Evolutionary conservation across 2,329 filamentous ascomycete genomes (phyloP), one percentile per base, ranked within the genome.

Genomic region (Ascochyta fabae): DNA sequence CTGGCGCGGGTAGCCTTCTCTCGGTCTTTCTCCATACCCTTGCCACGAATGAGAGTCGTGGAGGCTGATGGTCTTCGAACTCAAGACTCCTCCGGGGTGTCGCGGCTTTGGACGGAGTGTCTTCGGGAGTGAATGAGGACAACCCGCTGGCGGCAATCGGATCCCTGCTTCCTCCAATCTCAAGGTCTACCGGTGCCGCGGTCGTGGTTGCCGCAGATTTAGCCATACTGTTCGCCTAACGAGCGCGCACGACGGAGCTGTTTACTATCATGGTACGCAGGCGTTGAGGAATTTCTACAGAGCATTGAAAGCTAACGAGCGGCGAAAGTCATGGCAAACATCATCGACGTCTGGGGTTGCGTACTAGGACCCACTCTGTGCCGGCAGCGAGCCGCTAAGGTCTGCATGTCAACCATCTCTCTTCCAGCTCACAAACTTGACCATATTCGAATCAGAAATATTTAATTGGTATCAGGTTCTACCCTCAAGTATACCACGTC

Each of bases 401-500:
- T 9, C 26, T 29, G 27, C 27, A 29, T 4, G 27, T 10, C 27
- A 29, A 31, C 29, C 10, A 29, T 13, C 29, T 15, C 12, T 31
- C 29, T 12, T 26, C 29, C 29, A 31, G 29, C 13, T 5, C 29
- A 13, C 10, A 10, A 29, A 10, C 29, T 31, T 31, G 10, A 29
- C 12, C 29, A 31, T 8, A 31, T 12, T 31, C 2, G 13, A 15
- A 13, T 31, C 12, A 10, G 29, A 31, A 13, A 15, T 15, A 12
- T 13, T 31, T 12, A 6, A 31, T 13, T 15, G 9, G 6, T 31
- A 13, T 31, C 29, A 5, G 12, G 2, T 31, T 31, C 29, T 31
- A 31, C 12, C 6, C 26, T 24, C 33, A 86, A 16, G 85, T 88
- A 66, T 87, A 88, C 85, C 85, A 88, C 4, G 82, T 85, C 13